Evolutionary conservation across 495 filamentous ascomycete genomes (phyloP).

Genomic region (Hypoxylon lenormandii): DNA sequence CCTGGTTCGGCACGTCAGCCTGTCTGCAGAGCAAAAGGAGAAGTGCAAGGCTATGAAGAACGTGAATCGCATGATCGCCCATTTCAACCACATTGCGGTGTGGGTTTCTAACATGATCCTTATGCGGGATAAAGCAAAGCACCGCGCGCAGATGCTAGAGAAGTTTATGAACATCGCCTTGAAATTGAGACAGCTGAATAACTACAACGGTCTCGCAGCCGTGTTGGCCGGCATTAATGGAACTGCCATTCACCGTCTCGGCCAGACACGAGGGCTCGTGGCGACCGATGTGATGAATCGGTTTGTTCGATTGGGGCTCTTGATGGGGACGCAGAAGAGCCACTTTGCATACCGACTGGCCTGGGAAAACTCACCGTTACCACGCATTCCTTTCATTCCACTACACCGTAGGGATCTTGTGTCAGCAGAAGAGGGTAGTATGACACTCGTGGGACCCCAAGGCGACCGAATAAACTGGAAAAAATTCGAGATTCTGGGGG

Average conservation of each 20-base stretch:
- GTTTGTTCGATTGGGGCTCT: constrained; percentile 86
- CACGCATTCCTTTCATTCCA: constrained; percentile 94
- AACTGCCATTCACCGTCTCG: constrained; percentile 85
- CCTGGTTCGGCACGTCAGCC: constrained; percentile 86
- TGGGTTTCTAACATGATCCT: constrained; percentile 93
- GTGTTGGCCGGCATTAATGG: constrained; percentile 93
- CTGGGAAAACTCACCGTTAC: constrained; percentile 91
- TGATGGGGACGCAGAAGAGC: constrained; percentile 91
- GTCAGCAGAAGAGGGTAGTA: constrained; percentile 89
- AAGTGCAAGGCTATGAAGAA: constrained; percentile 82
- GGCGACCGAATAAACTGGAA: constrained; percentile 91
- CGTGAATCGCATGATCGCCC: constrained; percentile 91
- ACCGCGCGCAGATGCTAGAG: constrained; percentile 87
- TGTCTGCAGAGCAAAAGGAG: constrained; percentile 76
- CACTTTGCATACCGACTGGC: constrained; percentile 94
- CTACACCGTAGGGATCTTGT: constrained; percentile 89
- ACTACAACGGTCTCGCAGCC: constrained; percentile 94
- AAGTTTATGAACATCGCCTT: constrained; percentile 90
- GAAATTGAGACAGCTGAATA: constrained; percentile 89
- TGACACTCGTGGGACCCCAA: constrained; percentile 82
- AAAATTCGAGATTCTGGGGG: constrained; percentile 96
- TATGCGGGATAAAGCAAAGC: constrained; percentile 94
- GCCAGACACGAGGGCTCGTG: constrained; percentile 83
- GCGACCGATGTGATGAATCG: constrained; percentile 75
- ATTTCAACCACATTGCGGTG: constrained; percentile 94